Conservation (phyloP, 177 flowering plant species). For the Vitis hybrid region DNA sequence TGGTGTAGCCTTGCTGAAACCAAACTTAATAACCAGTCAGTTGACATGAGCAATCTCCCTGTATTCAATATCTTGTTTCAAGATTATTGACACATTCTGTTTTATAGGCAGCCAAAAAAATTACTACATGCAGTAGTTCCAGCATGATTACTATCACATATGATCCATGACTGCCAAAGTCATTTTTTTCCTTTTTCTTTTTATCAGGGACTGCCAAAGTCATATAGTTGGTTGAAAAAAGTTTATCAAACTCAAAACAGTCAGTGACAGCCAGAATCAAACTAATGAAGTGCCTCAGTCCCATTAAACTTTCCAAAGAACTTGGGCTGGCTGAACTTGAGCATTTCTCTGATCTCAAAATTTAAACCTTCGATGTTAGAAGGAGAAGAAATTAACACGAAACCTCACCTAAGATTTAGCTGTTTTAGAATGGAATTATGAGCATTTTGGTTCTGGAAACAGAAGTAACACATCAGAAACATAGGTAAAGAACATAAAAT, state of each 20-base stretch:
- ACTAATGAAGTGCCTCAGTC: background rate
- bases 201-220: too few species aligned
- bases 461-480: constrained; percentile 13
- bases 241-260: background rate
- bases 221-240: too few species aligned
- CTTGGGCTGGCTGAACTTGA: background rate
- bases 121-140: background rate
- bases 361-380: background rate
- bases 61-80: constrained; percentile 11
- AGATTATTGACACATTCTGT: background rate
- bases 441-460: constrained; percentile 85
- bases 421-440: constrained; percentile 79
- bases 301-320: background rate
- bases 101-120: background rate
- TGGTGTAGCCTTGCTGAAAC: constrained; percentile 65
- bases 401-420: constrained; percentile 58
- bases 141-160: too few species aligned
- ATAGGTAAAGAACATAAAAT: constrained; percentile 8
- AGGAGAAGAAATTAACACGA: constrained; percentile 3
- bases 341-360: background rate
- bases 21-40: constrained; percentile 19
- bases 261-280: background rate
- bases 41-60: constrained; percentile 8
- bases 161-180: too few species aligned
- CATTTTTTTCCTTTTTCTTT: too few species aligned